Evolutionary conservation across 1,139 yeast species (phyloP), one percentile per base, ranked within the genome.

Genomic region (Taphrina deformans): DNA sequence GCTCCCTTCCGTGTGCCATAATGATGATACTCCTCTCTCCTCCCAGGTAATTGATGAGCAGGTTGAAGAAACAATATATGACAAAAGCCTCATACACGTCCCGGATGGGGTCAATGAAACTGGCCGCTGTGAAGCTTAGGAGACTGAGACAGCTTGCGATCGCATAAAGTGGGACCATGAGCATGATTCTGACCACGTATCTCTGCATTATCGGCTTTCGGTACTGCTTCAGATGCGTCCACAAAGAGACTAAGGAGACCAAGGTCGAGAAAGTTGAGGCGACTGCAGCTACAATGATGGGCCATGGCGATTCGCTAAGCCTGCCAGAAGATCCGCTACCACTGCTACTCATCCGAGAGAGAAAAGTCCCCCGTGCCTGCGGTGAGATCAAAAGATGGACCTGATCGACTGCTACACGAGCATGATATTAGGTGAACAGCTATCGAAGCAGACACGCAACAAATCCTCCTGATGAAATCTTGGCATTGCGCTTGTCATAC

Each of bases 31-130:
- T 85, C 58, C 96, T 78, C 74, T 93, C 99, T 29, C 99, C 99
- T 0, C 98, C 98, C 12, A 93, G 80, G 79, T 90, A 83, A 68
- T 86, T 84, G 0, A 96, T 90, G 65, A 95, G 78, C 45, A 92
- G 79, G 26, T 93, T 83, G 77, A 89, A 92, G 75, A 93, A 93
- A 1, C 97, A 91, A 75, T 93, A 95, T 51, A 93, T 89, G 52
- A 92, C 97, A 76, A 95, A 89, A 0, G 98, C 73, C 75, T 95
- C 99, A 75, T 93, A 93, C 0, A 92, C 85, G 73, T 93, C 99
- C 64, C 96, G 79, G 0, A 88, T 71, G 0, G 97, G 96, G 69
- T 87, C 96, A 10, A 92, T 72, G 26, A 87, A 73, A 60, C 77
- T 77, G 38, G 83, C 80, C 24, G 80, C 75, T 10, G 75, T 69